Evolutionary conservation across 108 stramenopile genomes (phyloP).

Genomic region (Nitzschia putrida): DNA sequence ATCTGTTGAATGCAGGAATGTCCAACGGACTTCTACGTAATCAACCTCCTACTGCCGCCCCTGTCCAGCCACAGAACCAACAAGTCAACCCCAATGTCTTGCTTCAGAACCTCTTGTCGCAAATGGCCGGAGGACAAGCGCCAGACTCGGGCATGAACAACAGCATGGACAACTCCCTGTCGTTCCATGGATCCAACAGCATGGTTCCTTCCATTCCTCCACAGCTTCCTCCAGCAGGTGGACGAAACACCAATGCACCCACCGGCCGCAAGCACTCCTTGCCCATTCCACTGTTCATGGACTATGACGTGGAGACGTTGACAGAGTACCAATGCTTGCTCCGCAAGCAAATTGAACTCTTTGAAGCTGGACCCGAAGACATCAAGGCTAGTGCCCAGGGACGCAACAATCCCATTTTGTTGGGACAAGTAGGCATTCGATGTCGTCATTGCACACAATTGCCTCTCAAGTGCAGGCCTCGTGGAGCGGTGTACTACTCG

Average conservation of each 20-base stretch:
- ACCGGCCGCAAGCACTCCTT: not conserved
- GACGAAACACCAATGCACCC: not conserved
- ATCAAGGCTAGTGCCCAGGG: constrained; percentile 38
- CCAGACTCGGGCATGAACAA: too few relatives aligned
- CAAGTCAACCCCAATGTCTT: not conserved
- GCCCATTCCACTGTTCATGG: constrained; percentile 12
- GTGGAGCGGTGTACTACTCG: constrained; percentile 47
- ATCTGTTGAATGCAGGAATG: too few relatives aligned
- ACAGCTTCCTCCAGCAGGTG: not conserved
- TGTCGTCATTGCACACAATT: constrained; percentile 43
- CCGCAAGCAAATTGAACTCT: constrained; percentile 59
- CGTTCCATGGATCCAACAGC: not conserved
- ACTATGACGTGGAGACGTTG: constrained; percentile 34
- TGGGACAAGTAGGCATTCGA: constrained; percentile 56
- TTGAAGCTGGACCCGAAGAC: constrained; percentile 47
- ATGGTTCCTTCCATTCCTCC: not conserved
- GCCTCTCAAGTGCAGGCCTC: constrained; percentile 15
- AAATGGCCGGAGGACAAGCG: not conserved
- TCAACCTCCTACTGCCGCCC: too few relatives aligned
- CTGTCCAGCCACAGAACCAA: not conserved
- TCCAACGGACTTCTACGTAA: too few relatives aligned
- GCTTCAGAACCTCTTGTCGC: not conserved
- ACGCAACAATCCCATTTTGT: constrained; percentile 41
- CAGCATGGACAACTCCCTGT: too few relatives aligned
- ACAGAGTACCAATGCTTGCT: constrained; percentile 55